Evolutionary conservation across 768 basidiomycete species (phyloP).

Genomic region (Lentinula sp.): DNA sequence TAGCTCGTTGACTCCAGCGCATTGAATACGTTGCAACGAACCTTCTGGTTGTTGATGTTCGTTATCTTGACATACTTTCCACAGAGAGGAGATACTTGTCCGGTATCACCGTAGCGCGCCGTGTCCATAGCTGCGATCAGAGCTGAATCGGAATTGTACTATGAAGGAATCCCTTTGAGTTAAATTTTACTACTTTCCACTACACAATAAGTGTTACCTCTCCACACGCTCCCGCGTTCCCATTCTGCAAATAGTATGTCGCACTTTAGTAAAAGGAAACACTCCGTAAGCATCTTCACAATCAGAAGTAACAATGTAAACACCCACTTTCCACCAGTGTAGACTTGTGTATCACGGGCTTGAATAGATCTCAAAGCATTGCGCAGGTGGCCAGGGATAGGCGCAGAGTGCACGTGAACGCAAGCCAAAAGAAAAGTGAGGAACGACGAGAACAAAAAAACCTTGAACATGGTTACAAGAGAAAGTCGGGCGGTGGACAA

Average conservation of each 20-base stretch:
- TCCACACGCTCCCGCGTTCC: neutral
- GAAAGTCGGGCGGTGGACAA: neutral
- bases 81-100: neutral
- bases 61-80: slow-evolving; percentile 3
- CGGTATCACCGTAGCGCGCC: neutral
- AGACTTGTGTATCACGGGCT: neutral
- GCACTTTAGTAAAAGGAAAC: neutral
- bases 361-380: neutral
- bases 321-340: neutral
- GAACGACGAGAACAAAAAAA: neutral
- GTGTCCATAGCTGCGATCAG: neutral
- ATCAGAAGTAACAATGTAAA: neutral
- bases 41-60: slow-evolving; percentile 2
- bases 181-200: too few species aligned
- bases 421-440: neutral
- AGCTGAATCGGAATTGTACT: neutral
- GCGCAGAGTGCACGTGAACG: neutral
- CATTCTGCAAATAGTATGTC: neutral
- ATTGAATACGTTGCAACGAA: neutral
- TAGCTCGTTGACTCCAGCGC: neutral
- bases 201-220: neutral
- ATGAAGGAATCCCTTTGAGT: neutral
- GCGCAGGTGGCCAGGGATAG: neutral
- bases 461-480: neutral
- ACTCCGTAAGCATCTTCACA: neutral